Percentiles rank a stretch among this genome's conserved stretches.
These are phyloP conservation scores for Pyrenochaeta sp. DNA, from an alignment of 2,329 filamentous ascomycete genomes.

Conservation along the genomic window DNA sequence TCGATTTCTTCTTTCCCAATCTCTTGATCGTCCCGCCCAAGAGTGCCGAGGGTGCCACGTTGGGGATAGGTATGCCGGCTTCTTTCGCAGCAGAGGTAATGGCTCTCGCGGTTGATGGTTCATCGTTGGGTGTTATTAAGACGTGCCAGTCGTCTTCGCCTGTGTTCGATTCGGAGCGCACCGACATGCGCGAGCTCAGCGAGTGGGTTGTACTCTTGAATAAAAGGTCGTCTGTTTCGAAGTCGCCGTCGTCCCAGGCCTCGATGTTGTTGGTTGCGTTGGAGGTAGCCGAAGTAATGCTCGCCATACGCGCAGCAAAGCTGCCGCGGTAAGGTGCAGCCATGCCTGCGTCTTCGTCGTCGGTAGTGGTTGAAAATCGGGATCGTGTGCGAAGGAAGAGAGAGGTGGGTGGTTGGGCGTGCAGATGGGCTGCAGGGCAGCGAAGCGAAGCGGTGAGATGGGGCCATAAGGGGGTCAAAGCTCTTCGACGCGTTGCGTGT, in stretches of 20 bases:
- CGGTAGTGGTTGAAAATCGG: slow-evolving; percentile 17
- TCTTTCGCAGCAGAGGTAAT: slow-evolving; percentile 81
- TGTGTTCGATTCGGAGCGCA: slow-evolving; percentile 78
- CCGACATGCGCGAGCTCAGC: slow-evolving; percentile 82
- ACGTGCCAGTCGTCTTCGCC: slow-evolving; percentile 92
- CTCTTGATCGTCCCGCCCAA: slow-evolving; percentile 93
- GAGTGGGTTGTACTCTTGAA: slow-evolving; percentile 75
- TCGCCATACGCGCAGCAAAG: slow-evolving; percentile 51
- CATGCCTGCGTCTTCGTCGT: slow-evolving; percentile 33
- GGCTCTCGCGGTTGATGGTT: slow-evolving; percentile 82
- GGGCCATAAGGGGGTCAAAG: too few species aligned
- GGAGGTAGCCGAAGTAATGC: slow-evolving; percentile 69
- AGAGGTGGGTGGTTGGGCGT: not conserved
- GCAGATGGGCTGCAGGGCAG: too few species aligned
- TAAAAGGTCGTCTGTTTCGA: slow-evolving; percentile 69
- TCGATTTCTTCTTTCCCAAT: slow-evolving; percentile 68
- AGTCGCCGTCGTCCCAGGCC: slow-evolving; percentile 67
- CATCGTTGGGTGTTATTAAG: slow-evolving; percentile 83
- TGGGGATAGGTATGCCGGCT: slow-evolving; percentile 90
- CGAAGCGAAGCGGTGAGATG: too few species aligned
- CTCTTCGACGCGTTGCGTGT: not conserved
- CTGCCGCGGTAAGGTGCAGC: slow-evolving; percentile 45
- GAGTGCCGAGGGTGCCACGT: slow-evolving; percentile 87
- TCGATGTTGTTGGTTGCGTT: slow-evolving; percentile 64
- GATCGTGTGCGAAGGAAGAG: slow-evolving; percentile 13